Conservation (phyloP, 345 rosid species). For the Rhizophora mangle region DNA sequence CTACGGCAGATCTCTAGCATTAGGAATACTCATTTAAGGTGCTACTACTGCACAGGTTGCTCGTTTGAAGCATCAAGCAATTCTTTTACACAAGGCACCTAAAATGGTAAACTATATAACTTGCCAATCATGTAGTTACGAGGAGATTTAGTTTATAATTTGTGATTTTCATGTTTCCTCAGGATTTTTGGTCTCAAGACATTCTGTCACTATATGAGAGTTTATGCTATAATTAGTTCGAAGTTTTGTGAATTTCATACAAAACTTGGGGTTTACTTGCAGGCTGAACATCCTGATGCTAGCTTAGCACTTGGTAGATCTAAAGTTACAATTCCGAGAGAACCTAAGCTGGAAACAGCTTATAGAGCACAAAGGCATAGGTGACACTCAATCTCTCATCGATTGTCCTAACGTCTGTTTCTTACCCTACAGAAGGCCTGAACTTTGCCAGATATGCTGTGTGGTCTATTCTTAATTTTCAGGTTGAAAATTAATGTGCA, state of each 20-base stretch:
- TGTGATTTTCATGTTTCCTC: too few species aligned
- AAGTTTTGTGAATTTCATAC: not conserved
- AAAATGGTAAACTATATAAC: constrained; percentile 28
- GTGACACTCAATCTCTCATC: constrained; percentile 18
- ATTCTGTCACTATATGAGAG: not conserved
- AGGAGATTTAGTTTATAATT: not conserved
- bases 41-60: constrained; percentile 44
- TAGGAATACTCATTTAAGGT: not conserved
- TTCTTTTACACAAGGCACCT: constrained; percentile 51
- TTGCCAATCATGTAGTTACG: not conserved
- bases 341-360: constrained; percentile 57
- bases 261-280: constrained; percentile 15
- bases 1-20: not conserved
- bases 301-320: constrained; percentile 16
- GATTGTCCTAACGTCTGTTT: not conserved
- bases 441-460: not conserved
- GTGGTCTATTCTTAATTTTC: constrained; percentile 24
- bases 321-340: constrained; percentile 53
- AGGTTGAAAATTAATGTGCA: constrained; percentile 37
- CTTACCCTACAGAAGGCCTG: not conserved
- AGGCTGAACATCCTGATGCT: constrained; percentile 28
- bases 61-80: constrained; percentile 54
- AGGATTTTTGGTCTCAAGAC: not conserved
- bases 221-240: not conserved
- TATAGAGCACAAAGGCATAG: constrained; percentile 47